A percentile compares a stretch with the other conserved stretches of the same genome.
Evolutionary conservation across 176 grass and related monocot genomes (phyloP).

Genomic region (Secale cereale): DNA sequence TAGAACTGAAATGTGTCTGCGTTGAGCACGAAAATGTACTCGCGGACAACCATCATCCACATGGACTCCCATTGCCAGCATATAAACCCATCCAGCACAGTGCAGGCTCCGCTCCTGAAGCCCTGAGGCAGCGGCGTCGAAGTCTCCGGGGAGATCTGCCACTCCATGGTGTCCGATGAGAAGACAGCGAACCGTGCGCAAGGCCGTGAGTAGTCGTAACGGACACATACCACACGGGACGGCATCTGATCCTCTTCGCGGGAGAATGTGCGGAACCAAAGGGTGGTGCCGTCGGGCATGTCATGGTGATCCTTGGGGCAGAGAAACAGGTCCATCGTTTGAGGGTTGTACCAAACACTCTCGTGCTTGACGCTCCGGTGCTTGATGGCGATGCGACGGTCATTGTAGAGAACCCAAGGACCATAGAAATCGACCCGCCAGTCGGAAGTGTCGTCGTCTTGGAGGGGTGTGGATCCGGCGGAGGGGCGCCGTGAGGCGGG

Average conservation of each 20-base stretch:
- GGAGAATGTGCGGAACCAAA: background rate
- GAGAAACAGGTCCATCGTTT: background rate
- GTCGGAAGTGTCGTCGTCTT: too few species aligned
- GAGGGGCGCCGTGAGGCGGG: background rate
- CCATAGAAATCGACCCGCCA: background rate
- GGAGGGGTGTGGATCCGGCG: background rate
- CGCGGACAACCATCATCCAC: fast-evolving
- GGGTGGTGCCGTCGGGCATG: background rate
- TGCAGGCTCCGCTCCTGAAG: background rate
- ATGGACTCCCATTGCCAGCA: background rate
- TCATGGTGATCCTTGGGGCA: background rate
- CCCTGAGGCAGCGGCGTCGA: background rate
- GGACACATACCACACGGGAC: background rate
- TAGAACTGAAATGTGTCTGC: background rate
- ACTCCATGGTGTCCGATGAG: constrained; percentile 3
- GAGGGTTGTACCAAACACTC: background rate
- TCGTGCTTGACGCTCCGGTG: background rate
- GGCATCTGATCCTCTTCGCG: background rate
- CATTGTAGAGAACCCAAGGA: background rate
- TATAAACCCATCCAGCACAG: background rate
- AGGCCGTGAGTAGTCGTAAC: background rate
- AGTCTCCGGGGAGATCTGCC: background rate
- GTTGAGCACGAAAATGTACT: background rate
- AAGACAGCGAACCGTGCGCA: background rate
- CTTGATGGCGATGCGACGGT: background rate